Evolutionary conservation across 305 asterid species (phyloP).

Genomic region (Rubia tinctorum): DNA sequence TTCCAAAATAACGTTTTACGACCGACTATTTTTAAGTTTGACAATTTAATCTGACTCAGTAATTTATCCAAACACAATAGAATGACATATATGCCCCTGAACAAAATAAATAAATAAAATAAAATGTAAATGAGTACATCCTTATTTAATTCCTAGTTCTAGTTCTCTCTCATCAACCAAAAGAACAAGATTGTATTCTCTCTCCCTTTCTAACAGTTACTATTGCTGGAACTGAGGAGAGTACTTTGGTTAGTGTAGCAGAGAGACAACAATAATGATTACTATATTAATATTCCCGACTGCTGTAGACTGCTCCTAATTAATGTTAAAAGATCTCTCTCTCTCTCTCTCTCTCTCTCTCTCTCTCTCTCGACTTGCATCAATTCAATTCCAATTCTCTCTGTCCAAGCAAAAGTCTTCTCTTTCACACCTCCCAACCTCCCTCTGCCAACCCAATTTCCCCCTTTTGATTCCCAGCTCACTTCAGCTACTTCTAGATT

Average conservation of each 20-base stretch:
- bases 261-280: constrained; percentile 11
- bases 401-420: constrained; percentile 46
- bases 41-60: no score
- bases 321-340: constrained; percentile 32
- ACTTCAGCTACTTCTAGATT: not conserved
- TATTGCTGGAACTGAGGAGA: not conserved
- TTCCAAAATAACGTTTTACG: no score
- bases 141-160: not conserved
- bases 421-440: constrained; percentile 67
- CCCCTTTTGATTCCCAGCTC: not conserved
- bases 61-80: no score
- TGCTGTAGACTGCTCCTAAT: not conserved
- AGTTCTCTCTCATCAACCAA: not conserved
- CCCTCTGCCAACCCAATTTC: constrained; percentile 11
- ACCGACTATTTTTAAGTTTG: no score
- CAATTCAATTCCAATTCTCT: constrained; percentile 21
- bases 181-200: not conserved
- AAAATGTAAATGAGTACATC: not conserved
- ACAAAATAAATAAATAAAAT: no score
- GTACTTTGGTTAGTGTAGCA: constrained; percentile 10
- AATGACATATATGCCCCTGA: no score
- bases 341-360: constrained; percentile 11
- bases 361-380: constrained; percentile 32
- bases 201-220: not conserved
- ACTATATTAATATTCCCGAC: constrained; percentile 11